Conservation (phyloP, 768 basidiomycete genomes). For the Sarcomyxa edulis region DNA sequence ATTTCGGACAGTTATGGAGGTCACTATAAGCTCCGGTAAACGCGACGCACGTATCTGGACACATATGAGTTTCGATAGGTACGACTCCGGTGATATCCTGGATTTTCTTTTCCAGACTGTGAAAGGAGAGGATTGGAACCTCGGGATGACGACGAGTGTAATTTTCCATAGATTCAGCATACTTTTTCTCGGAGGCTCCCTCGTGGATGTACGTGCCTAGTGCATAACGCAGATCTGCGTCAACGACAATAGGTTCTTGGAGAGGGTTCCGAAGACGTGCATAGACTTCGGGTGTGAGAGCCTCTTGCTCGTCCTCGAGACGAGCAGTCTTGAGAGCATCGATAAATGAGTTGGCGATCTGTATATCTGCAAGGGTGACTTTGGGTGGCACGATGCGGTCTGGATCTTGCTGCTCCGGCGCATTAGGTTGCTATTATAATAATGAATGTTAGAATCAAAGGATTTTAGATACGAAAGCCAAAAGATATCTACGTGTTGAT, state of each 20-base stretch:
- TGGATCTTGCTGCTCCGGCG: background rate
- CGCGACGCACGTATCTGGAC: conserved; percentile 22
- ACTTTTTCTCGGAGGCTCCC: no score
- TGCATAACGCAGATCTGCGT: conserved; percentile 12
- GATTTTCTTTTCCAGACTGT: conserved; percentile 20
- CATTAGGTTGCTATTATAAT: background rate
- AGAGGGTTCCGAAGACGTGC: conserved; percentile 10
- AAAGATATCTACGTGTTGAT: no score
- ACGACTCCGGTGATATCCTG: conserved; percentile 26
- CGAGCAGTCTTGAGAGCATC: conserved; percentile 7
- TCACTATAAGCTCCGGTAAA: conserved; percentile 16
- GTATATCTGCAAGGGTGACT: conserved; percentile 5
- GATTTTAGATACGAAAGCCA: no score
- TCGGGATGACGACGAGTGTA: conserved; percentile 18
- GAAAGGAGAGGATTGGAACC: conserved; percentile 19
- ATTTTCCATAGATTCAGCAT: conserved; percentile 12
- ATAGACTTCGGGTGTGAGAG: conserved; percentile 4
- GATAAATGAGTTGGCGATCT: conserved; percentile 5
- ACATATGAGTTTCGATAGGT: conserved; percentile 35
- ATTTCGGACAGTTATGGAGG: conserved; percentile 15
- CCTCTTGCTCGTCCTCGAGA: conserved; percentile 7
- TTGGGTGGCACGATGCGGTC: background rate
- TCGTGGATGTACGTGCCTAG: conserved; percentile 6
- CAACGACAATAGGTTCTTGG: background rate
- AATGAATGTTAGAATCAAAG: background rate